These are phyloP conservation scores for Calocera cornea DNA, from an alignment of 768 basidiomycete genomes.

Conservation along the genomic window DNA sequence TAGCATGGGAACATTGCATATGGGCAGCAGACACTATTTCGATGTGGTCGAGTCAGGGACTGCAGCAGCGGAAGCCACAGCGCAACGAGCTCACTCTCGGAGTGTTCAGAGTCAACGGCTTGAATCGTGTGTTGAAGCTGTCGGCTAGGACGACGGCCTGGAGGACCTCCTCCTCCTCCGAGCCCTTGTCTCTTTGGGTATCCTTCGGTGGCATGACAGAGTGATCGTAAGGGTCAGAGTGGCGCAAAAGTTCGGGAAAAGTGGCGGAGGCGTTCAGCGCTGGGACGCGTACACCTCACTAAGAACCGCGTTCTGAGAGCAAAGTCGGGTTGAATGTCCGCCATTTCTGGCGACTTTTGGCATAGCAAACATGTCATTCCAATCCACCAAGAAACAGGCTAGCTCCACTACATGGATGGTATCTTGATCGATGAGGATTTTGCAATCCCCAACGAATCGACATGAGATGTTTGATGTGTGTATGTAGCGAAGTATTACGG, in stretches of 20 bases:
- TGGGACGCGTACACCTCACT: background rate
- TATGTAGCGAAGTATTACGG: conserved; percentile 6
- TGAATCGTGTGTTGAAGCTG: conserved; percentile 87
- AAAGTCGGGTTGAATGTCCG: background rate
- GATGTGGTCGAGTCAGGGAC: conserved; percentile 1
- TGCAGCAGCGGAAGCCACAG: background rate
- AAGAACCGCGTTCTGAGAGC: background rate
- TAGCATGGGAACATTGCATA: conserved; percentile 84
- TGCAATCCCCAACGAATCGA: background rate
- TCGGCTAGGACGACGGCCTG: conserved; percentile 95
- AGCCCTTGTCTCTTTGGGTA: conserved; percentile 49
- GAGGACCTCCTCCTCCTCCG: conserved; percentile 66
- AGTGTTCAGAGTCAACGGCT: conserved; percentile 74
- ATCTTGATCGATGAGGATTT: background rate
- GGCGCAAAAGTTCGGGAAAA: conserved; percentile 2
- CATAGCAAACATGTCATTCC: background rate
- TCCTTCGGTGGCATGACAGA: conserved; percentile 51
- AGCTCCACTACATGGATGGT: conserved; percentile 3
- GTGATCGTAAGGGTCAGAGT: background rate
- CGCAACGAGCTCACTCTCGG: conserved; percentile 53
- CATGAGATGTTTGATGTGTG: background rate
- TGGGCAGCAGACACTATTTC: conserved; percentile 70
- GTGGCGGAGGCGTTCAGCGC: background rate
- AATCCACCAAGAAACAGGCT: conserved; percentile 2
- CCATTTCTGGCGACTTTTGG: background rate